phyloP scores from a whole-genome alignment of 805 yeast species.

The Kuraishia hungarica region DNA sequence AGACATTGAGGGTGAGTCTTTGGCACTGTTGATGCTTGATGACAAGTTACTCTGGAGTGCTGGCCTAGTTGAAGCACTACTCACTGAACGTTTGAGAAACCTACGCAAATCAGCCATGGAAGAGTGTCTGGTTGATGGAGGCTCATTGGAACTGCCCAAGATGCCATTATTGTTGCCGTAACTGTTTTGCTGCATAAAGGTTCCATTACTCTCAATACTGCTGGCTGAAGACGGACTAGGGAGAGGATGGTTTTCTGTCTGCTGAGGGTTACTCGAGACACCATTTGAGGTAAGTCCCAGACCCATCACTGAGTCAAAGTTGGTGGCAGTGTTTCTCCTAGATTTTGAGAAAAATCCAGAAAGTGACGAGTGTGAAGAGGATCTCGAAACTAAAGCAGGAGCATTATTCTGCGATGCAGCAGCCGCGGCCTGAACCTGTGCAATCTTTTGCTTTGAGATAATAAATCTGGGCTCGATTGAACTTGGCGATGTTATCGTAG shows the following conservation, averaged over 20 bases:
- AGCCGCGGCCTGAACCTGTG: conserved; percentile 29
- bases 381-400: conserved; percentile 7
- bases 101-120: conserved; percentile 74
- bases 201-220: conserved; percentile 1
- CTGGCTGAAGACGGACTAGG: conserved; percentile 3
- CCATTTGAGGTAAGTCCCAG: conserved; percentile 29
- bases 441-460: conserved; percentile 69
- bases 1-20: conserved; percentile 3
- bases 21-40: conserved; percentile 1
- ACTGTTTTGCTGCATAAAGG: not conserved
- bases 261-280: conserved; percentile 5
- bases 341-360: conserved; percentile 42
- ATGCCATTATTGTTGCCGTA: conserved; percentile 13
- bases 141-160: conserved; percentile 28
- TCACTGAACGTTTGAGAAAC: conserved; percentile 49
- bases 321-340: conserved; percentile 30
- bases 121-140: conserved; percentile 51
- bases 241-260: not conserved
- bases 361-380: conserved; percentile 38
- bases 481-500: conserved; percentile 45
- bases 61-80: conserved; percentile 9
- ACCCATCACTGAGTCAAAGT: conserved; percentile 10
- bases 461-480: conserved; percentile 82
- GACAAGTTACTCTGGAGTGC: not conserved
- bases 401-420: conserved; percentile 9